Conservation (phyloP, 495 filamentous ascomycete genomes). For the Neurospora sp. region DNA sequence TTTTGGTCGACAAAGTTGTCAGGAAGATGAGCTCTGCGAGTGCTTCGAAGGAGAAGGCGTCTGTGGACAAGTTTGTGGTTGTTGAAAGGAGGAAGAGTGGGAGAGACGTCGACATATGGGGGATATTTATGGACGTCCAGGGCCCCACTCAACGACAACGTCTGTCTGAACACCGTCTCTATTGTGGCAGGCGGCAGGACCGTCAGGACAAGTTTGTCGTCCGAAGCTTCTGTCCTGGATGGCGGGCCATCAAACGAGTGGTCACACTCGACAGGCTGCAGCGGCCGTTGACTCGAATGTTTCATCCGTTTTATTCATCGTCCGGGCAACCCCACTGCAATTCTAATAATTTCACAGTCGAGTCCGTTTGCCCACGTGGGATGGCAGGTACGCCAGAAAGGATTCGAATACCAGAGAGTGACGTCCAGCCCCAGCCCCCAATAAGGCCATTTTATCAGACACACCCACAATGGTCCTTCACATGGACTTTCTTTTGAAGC, state of each 20-base stretch:
- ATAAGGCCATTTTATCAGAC: neutral
- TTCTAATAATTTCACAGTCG: neutral
- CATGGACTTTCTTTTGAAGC: neutral
- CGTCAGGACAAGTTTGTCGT: neutral
- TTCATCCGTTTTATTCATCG: neutral
- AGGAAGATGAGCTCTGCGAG: neutral
- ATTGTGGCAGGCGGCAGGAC: neutral
- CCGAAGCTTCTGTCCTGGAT: neutral
- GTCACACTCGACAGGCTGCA: neutral
- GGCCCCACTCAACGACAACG: neutral
- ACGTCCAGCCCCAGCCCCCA: neutral
- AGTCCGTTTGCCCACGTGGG: neutral
- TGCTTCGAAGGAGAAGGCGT: neutral
- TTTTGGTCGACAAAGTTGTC: neutral
- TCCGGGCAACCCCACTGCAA: neutral
- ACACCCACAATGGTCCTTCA: neutral
- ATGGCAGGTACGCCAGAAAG: neutral
- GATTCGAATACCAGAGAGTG: neutral
- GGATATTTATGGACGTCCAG: neutral
- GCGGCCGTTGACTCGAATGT: neutral
- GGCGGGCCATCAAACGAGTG: neutral
- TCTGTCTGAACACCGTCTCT: neutral
- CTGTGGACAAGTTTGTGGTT: neutral
- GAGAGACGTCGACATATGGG: neutral
- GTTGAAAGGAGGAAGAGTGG: neutral